Base-by-base conservation (phyloP, 768 basidiomycete species). In the Lanmaoa rubissima region DNA sequence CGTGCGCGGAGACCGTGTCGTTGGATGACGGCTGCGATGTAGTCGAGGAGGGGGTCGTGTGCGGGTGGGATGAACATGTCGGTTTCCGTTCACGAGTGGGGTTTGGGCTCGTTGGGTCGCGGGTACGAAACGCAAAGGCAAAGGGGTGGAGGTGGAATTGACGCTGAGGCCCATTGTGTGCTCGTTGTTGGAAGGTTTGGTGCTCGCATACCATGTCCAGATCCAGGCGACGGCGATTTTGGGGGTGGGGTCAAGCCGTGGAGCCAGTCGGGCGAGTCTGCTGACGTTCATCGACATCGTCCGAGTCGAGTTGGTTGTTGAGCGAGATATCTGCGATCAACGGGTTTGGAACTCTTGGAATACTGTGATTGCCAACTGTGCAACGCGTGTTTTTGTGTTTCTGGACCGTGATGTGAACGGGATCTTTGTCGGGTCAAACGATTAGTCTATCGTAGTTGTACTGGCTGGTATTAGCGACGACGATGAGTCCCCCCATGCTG, bases 21-120 rank as follows among this genome's bases (percentile, higher is more conserved):
- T 76, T 86, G 86, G 46, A 92, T 74, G 53, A 75, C 71, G 17
- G 82, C 83, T 3, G 89, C 76, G 50, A 93, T 69, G 63, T 86
- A 85, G 57, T 82, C 76, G 6, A 92, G 82, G 4, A 92, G 76
- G 1, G 91, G 92, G 69, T 92, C 89, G 50, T 83, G 79, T 1
- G 79, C 77, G n/a, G 89, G 88, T 4, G 90, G 89, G 19, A 92
- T 82, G 62, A 85, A 78, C 61, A 80, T 76, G 44, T 57, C 57
- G 5, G 21, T 24, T 24, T 24, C 3, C 3, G 21, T 24, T 24
- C 14, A 41, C 41, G 5, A n/a, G 9, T 19, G 32, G n/a, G 5
- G 19, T 14, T n/a, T 40, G 41, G 9, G 24, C 5, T 35, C 28
- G 45, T 48, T 51, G 32, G 13, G 56, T 16, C 2, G 36, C 21